Base-by-base conservation (phyloP, 129 eudicot species). In the Chrysanthemum makinoi region DNA sequence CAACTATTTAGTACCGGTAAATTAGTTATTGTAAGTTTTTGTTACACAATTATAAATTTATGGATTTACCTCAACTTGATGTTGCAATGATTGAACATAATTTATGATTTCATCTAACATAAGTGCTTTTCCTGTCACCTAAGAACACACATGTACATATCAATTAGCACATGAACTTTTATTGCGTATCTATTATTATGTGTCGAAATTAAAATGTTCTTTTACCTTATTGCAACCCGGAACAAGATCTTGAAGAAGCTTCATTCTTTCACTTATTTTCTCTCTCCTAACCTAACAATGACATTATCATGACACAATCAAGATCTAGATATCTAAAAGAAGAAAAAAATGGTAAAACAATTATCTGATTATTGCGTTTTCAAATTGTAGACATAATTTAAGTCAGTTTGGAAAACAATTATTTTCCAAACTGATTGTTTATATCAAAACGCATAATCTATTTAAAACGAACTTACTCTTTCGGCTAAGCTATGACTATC, bases 51-150 rank as follows among this genome's bases (percentile, higher is more conserved):
- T 18, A 15, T 48, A 15, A 14, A 60, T 33, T 2, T 26, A n/a
- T 17, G n/a, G 14, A 26, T 46, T 72, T 89, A 93, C 98, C 96
- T 93, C 96, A 3, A 93, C 98, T 77, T 93, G 98, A 77, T 86
- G 85, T 35, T 93, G 98, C 68, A 93, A 79, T 20, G 96, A 89
- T 80, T 89, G 96, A 3, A 92, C 98, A 70, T 92, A 92, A 62
- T 92, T 92, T 55, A 92, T 92, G 70, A 93, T 93, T 72, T 93
- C 98, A 78, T 93, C 98, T n/a, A 93, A 89, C 98, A 93, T 93
- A 15, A 93, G 84, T 10, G 96, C 96, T 79, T 93, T 93, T 74
- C 98, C 98, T 1, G 98, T 93, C 50, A 91, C 96, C 98, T 91
- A 75, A 30, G 12, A 48, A 28, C 18, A 77, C 17, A 18, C 55